These are phyloP conservation scores for Crithidia bombi DNA, from an alignment of 208 protist genomes.

Conservation along the genomic window DNA sequence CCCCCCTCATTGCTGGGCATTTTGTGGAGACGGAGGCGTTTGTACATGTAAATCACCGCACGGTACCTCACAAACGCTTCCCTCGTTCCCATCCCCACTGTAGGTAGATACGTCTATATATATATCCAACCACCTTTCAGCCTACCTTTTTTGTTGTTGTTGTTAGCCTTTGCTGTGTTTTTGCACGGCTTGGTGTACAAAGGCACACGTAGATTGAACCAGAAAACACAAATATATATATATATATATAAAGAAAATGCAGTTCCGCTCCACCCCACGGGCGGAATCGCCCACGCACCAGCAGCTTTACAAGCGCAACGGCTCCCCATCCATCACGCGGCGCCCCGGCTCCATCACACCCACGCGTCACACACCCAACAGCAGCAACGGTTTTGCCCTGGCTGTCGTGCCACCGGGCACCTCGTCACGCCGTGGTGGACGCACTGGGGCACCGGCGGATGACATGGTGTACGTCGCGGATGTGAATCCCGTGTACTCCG, in stretches of 20 bases:
- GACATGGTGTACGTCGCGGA: constrained; percentile 53
- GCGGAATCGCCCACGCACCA: constrained; percentile 29
- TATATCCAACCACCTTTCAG: no score
- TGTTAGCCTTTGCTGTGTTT: no score
- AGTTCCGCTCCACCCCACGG: constrained; percentile 9
- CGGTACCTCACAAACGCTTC: no score
- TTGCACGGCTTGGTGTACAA: no score
- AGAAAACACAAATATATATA: neutral
- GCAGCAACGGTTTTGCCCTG: constrained; percentile 16
- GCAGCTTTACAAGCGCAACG: constrained; percentile 31
- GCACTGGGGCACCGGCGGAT: neutral
- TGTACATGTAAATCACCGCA: no score
- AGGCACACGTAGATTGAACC: no score
- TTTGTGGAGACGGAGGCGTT: no score
- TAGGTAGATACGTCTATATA: no score
- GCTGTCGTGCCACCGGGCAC: constrained; percentile 3
- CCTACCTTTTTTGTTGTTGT: no score
- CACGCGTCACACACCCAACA: neutral
- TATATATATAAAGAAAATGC: constrained; percentile 9
- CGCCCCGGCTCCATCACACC: constrained; percentile 26
- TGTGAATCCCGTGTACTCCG: constrained; percentile 63
- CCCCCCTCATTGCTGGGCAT: neutral
- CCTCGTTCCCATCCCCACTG: no score
- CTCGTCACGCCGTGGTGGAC: constrained; percentile 1
- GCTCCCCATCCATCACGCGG: constrained; percentile 5